phyloP scores from a whole-genome alignment of 768 basidiomycete genomes.

The Leccinum boreale region DNA sequence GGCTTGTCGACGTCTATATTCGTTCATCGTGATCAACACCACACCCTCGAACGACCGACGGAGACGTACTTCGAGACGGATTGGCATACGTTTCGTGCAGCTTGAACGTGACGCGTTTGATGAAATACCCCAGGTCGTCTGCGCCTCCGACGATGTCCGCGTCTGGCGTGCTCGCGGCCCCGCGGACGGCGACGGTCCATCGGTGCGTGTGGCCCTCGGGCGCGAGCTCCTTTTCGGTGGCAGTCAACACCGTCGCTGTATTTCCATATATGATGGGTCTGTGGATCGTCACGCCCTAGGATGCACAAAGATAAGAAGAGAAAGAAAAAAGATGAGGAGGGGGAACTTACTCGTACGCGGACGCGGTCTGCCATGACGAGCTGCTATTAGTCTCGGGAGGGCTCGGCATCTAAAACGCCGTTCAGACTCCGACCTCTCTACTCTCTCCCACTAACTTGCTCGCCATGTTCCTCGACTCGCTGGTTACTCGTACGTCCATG shows the following conservation, averaged over 20 bases:
- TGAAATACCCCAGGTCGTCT: constrained; percentile 87
- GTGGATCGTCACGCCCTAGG: constrained; percentile 80
- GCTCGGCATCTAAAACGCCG: constrained; percentile 34
- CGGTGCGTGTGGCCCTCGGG: constrained; percentile 84
- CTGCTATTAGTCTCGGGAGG: constrained; percentile 31
- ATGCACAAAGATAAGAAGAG: not conserved
- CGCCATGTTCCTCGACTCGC: constrained; percentile 51
- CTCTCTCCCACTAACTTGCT: not conserved
- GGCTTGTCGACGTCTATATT: constrained; percentile 80
- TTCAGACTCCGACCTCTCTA: constrained; percentile 31
- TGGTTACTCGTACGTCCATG: constrained; percentile 59
- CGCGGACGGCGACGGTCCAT: constrained; percentile 95
- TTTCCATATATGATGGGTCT: constrained; percentile 97
- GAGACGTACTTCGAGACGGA: constrained; percentile 74
- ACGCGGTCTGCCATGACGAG: constrained; percentile 61
- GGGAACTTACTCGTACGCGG: constrained; percentile 66
- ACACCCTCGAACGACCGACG: not conserved
- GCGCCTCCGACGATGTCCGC: constrained; percentile 83
- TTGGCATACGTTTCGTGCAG: constrained; percentile 95
- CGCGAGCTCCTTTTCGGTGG: constrained; percentile 60
- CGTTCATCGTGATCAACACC: not conserved
- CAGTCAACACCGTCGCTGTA: constrained; percentile 73
- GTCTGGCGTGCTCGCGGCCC: constrained; percentile 72
- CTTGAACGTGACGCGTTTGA: constrained; percentile 96
- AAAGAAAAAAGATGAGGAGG: not conserved